Evolutionary conservation across 2,329 filamentous ascomycete genomes (phyloP).

Genomic region (Helotiales sp.): DNA sequence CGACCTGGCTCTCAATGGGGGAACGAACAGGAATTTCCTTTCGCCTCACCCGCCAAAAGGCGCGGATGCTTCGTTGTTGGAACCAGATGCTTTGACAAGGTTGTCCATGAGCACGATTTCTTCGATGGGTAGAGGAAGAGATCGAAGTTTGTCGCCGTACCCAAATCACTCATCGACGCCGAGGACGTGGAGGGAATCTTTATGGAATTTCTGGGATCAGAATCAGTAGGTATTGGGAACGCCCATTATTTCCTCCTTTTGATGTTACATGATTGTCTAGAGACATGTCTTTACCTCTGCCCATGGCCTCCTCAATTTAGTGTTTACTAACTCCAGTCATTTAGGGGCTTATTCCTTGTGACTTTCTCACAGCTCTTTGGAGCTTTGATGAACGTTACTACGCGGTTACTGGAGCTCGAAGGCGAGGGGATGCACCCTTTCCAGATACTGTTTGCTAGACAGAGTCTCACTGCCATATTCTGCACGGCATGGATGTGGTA

Average conservation of each 20-base stretch:
- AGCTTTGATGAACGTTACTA: conserved; percentile 82
- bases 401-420: conserved; percentile 74
- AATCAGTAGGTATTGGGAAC: too few species aligned
- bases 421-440: conserved; percentile 79
- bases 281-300: too few species aligned
- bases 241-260: too few species aligned
- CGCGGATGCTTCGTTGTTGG: conserved; percentile 37
- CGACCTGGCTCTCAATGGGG: conserved; percentile 38
- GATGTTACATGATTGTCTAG: too few species aligned
- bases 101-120: conserved; percentile 51
- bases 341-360: conserved; percentile 74
- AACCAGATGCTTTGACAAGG: conserved; percentile 45
- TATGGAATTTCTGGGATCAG: conserved; percentile 57
- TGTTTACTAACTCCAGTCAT: too few species aligned
- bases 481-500: conserved; percentile 77
- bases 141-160: conserved; percentile 30
- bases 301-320: too few species aligned
- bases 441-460: conserved; percentile 81
- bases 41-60: conserved; percentile 24
- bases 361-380: conserved; percentile 80
- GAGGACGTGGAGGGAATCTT: conserved; percentile 28
- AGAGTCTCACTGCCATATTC: conserved; percentile 72
- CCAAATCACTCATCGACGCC: conserved; percentile 15
- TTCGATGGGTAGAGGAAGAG: conserved; percentile 38
- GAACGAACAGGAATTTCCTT: conserved; percentile 25